Base-by-base conservation (phyloP, 441 rosid genomes). In the Bocquillonia castaneifolia region DNA sequence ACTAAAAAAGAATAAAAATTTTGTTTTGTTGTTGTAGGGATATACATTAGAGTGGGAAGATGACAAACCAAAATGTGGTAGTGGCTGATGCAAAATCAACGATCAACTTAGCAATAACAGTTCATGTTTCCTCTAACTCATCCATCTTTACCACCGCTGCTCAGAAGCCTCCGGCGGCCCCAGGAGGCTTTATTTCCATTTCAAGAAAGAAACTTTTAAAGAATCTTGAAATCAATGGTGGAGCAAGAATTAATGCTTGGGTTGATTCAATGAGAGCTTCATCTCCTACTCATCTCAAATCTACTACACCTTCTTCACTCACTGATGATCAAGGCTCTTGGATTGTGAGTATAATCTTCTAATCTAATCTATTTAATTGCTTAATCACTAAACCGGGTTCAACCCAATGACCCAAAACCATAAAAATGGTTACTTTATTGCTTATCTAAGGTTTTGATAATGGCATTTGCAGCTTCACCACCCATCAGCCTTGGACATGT, bases 181-280 rank as follows among this genome's bases (percentile, higher is more conserved):
- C 90, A n/a, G 82, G 72, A 10, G 83, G 88, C 7, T 76, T 42
- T 77, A 63, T 86, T 78, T 76, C 87, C 68, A 61, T 87, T 13
- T 87, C 89, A 0, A 82, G 75, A 73, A 83, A 84, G 76, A 77
- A 82, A 44, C 67, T 85, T 42, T 76, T 91, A 45, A 84, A 80
- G 68, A 83, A 85, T 72, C 83, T 88, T 22, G 98, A 93, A 61
- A 84, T 88, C 76, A 84, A 72, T 72, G 81, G 83, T 20, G 88
- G 84, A 14, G 78, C 80, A 47, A 90, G 93, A 76, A 71, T 87
- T 66, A 88, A 77, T 72, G 77, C 90, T 26, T 88, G 92, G 97
- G 90, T 90, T 6, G 97, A 92, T 47, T 92, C 96, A 44, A 92
- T 90, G 96, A 79, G 77, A 69, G 93, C 91, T 52, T 90, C 97